Base-by-base conservation (phyloP, 2,329 filamentous ascomycete genomes). In the Pseudocercospora fijiensis region DNA sequence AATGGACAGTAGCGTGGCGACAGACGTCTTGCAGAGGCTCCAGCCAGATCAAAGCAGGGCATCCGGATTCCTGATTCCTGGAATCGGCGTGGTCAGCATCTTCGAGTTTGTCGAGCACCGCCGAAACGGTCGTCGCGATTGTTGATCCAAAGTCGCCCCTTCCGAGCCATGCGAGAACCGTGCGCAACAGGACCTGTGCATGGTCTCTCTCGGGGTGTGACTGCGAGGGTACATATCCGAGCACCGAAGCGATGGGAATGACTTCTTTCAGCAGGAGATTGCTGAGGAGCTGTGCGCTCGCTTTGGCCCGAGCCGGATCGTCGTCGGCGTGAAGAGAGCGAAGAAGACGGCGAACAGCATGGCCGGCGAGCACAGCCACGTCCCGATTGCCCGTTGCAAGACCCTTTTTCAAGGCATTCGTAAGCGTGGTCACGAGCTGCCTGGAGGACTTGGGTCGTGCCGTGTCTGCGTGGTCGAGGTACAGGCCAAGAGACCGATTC, bases 361-460 rank as follows among this genome's bases (percentile, higher is more conserved):
- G n/a, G 1, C n/a, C 57, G 8, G 41, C 28, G 24, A 58, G 43
- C 16, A 49, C 24, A 13, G 73, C 70, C 22, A 69, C 69, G 41
- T 61, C 53, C 47, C 52, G 41, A 57, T 62, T 61, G 13, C 58
- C 41, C 4, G 20, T 45, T 11, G 37, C 52, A 5, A 62, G 33
- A 11, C 49, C 58, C 65, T 66, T 76, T 73, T 53, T 72, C 16
- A 82, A 65, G 8, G 77, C 72, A 51, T 70, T 70, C 7, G 77
- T 77, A 10, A 82, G 70, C 11, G 77, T 76, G 13, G 75, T 59
- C 13, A 83, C 71, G n/a, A 82, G 71, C 63, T 82, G 79, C 58
- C 78, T 76, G 65, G 79, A 77, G 1, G 80, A 81, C 65, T 82
- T 83, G 4, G 79, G 77, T 60, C 80, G 79, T 16, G 79, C 77